Base-by-base conservation (phyloP, 495 filamentous ascomycete genomes). In the Cryomyces minteri region DNA sequence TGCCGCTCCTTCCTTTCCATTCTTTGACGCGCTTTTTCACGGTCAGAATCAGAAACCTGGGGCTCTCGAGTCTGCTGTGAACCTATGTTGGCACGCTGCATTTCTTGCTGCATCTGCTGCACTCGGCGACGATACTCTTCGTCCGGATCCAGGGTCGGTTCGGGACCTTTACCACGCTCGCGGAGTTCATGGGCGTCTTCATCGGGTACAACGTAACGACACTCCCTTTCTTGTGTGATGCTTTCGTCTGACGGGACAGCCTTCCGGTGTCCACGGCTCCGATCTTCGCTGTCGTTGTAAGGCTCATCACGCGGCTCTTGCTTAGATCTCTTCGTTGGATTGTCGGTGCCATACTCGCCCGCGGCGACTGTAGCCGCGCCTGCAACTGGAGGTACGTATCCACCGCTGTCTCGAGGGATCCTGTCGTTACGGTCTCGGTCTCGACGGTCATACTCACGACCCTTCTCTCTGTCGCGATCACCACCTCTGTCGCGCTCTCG, bases 101-200 rank as follows among this genome's bases (percentile, higher is more conserved):
- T 25, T 25, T 25, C 18, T 25, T 25, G 18, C 18, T 25, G 18
- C 18, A 25, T 25, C 18, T 25, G 18, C 18, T 25, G 18, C 46
- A 64, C 55, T 10, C 62, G 56, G 11, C 56, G 60, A 25, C 58
- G 56, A 44, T 64, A 64, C 37, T 64, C 62, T 49, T 61, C 62
- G 10, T 64, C 62, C 2, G 62, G 52, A 37, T 62, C 60, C 4
- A 59, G 34, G 1, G 12, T 12, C 34, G 8, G 9, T 37, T 9
- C 34, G 3, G 3, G 34, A 12, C 9, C 34, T 37, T 37, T 3
- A 0, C 12, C 34, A 12, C 34, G 37, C 14, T 48, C 49, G 18
- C 45, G 45, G 3, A 12, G 34, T 12, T 37, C 34, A 37, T 37
- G 18, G 18, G 18, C 18, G 18, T 25, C 18, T 25, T 25, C 18